phyloP scores from a whole-genome alignment of 306 rosid species.

The Vigna unguiculata region DNA sequence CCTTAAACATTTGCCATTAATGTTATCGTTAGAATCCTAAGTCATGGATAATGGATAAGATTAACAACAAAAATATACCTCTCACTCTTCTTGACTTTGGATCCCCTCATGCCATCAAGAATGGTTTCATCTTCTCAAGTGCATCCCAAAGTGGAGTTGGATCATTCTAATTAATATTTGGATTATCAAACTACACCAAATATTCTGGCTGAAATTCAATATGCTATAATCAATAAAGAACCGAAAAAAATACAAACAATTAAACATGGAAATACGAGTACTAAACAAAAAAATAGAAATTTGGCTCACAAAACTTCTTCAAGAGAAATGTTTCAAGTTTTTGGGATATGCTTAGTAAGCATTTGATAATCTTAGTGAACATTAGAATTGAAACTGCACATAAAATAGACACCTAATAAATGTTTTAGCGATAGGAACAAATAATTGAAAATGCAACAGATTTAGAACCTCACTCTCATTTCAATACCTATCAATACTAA shows the following conservation, averaged over 20 bases:
- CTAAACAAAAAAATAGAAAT: slow-evolving; percentile 2
- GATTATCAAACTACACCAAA: slow-evolving; percentile 84
- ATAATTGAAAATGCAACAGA: slow-evolving; percentile 70
- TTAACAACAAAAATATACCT: slow-evolving; percentile 65
- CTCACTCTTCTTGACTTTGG: slow-evolving; percentile 93
- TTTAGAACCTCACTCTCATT: slow-evolving; percentile 81
- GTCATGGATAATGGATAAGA: slow-evolving; percentile 19
- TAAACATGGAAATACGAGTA: slow-evolving; percentile 22
- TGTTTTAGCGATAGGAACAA: slow-evolving; percentile 84
- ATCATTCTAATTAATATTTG: slow-evolving; percentile 85
- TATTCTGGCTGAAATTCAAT: slow-evolving; percentile 94
- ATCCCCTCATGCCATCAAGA: slow-evolving; percentile 92
- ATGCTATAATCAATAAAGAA: slow-evolving; percentile 57
- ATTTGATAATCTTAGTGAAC: no score
- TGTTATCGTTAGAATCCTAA: slow-evolving; percentile 2
- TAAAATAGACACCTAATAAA: slow-evolving; percentile 72
- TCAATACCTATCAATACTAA: slow-evolving; percentile 71
- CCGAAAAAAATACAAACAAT: slow-evolving; percentile 8
- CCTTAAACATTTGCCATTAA: slow-evolving; percentile 18
- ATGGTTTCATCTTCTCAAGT: slow-evolving; percentile 92
- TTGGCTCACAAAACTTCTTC: background rate
- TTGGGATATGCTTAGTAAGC: background rate
- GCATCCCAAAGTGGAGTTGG: slow-evolving; percentile 84
- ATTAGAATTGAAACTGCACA: background rate
- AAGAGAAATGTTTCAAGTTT: background rate